A percentile compares a stretch with the other conserved stretches of the same genome.
Evolutionary conservation across 768 basidiomycete genomes (phyloP).

Genomic region (Hypholoma sublateritium): DNA sequence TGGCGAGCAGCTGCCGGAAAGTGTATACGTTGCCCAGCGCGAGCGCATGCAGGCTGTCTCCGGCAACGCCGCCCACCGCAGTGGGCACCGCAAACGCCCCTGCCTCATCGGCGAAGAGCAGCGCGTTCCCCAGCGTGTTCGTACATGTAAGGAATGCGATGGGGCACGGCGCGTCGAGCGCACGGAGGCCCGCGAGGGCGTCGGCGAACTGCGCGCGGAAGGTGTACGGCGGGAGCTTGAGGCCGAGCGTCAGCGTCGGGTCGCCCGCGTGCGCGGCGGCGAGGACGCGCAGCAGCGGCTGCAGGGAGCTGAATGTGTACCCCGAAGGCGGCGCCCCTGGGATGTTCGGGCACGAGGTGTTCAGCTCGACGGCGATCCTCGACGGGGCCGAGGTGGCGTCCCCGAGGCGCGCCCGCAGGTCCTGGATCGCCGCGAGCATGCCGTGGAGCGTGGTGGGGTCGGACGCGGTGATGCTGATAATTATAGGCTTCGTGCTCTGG

Average conservation of each 20-base stretch:
- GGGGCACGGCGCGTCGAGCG: conserved; percentile 33
- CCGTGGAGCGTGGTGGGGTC: conserved; percentile 44
- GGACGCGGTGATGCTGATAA: conserved; percentile 78
- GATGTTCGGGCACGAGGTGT: conserved; percentile 87
- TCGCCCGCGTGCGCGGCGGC: conserved; percentile 49
- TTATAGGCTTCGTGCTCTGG: conserved; percentile 50
- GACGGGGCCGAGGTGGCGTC: conserved; percentile 26
- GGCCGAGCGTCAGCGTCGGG: conserved; percentile 59
- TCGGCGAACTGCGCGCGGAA: conserved; percentile 59
- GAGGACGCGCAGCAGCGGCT: conserved; percentile 55
- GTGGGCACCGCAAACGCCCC: conserved; percentile 61
- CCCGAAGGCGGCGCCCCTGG: conserved; percentile 58
- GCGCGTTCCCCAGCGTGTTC: conserved; percentile 73
- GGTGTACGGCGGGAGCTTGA: conserved; percentile 80
- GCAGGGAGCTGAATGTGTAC: conserved; percentile 54
- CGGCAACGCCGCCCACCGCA: conserved; percentile 71
- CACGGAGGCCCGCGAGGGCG: conserved; percentile 45
- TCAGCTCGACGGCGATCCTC: conserved; percentile 73
- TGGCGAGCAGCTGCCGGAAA: conserved; percentile 52
- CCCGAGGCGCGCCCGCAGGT: conserved; percentile 43
- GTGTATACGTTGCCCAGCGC: conserved; percentile 77
- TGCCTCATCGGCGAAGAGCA: conserved; percentile 62
- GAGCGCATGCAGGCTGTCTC: conserved; percentile 72
- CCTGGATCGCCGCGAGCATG: conserved; percentile 64
- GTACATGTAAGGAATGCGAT: conserved; percentile 79